Evolutionary conservation across 495 filamentous ascomycete genomes (phyloP).

Genomic region (Symbiotaphrina buchneri): DNA sequence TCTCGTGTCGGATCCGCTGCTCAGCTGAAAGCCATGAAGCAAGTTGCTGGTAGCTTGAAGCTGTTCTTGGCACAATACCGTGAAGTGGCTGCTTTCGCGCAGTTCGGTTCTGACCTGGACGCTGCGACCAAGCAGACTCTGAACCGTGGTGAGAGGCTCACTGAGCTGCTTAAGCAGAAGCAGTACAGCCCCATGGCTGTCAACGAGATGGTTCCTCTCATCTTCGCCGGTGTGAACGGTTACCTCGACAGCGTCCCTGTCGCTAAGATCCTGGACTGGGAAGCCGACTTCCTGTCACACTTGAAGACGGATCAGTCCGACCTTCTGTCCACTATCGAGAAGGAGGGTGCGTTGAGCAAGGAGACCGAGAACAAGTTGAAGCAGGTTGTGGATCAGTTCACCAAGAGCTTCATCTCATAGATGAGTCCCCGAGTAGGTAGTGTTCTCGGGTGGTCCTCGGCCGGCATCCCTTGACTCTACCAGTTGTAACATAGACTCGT

Average conservation of each 20-base stretch:
- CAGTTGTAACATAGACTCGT: no score
- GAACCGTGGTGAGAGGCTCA: constrained; percentile 90
- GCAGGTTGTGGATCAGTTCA: constrained; percentile 61
- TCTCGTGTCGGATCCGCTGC: constrained; percentile 99
- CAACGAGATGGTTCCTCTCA: constrained; percentile 98
- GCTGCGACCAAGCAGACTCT: constrained; percentile 98
- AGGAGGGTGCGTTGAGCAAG: constrained; percentile 92
- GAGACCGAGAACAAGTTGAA: constrained; percentile 75
- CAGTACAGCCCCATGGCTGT: constrained; percentile 98
- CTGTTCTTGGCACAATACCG: constrained; percentile 99
- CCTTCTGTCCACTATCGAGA: constrained; percentile 69
- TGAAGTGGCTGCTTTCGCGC: constrained; percentile 98
- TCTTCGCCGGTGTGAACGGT: constrained; percentile 98
- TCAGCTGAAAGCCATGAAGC: constrained; percentile 99
- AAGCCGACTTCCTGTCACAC: constrained; percentile 80
- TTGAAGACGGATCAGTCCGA: constrained; percentile 75
- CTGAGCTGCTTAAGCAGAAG: constrained; percentile 99
- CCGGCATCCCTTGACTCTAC: no score
- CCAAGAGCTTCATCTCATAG: constrained; percentile 77
- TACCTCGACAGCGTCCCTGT: constrained; percentile 74
- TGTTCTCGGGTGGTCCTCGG: no score
- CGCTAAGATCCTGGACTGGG: constrained; percentile 69
- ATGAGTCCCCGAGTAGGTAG: no score
- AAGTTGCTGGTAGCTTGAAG: constrained; percentile 98
- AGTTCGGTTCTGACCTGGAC: constrained; percentile 99